phyloP scores from a whole-genome alignment of 345 rosid genomes.

The Brassica rapa region DNA sequence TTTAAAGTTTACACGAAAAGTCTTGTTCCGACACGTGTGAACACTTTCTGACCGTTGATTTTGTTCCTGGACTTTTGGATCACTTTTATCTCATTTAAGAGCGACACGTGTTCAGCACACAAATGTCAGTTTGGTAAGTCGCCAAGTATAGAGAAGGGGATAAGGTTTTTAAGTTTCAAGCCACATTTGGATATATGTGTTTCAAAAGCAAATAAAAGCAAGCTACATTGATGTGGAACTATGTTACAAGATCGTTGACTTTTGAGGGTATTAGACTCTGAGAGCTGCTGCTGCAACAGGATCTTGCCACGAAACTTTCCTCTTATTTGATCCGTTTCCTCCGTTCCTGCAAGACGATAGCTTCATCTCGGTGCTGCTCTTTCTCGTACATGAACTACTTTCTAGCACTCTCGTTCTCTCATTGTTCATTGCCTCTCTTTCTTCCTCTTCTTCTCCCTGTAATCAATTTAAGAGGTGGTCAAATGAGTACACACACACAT shows the following conservation, averaged over 20 bases:
- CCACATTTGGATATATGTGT: constrained; percentile 4
- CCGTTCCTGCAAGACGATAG: constrained; percentile 56
- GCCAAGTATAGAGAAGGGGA: constrained; percentile 17
- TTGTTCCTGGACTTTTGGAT: constrained; percentile 36
- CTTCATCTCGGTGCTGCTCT: constrained; percentile 42
- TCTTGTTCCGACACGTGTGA: constrained; percentile 25
- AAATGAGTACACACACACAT: not conserved
- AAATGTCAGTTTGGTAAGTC: not conserved
- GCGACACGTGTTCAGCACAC: constrained; percentile 18
- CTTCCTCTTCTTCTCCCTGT: constrained; percentile 75
- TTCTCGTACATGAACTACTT: constrained; percentile 25
- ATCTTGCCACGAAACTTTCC: constrained; percentile 97
- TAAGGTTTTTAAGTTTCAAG: not conserved
- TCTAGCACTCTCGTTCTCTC: constrained; percentile 52
- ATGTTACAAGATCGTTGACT: not conserved
- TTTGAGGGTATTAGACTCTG: constrained; percentile 48
- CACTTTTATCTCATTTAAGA: not conserved
- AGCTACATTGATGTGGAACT: constrained; percentile 5
- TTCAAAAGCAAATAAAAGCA: constrained; percentile 21
- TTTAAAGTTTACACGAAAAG: constrained; percentile 3
- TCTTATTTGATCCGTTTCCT: constrained; percentile 65
- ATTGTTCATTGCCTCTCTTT: constrained; percentile 1
- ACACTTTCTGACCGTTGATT: constrained; percentile 4
- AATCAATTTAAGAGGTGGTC: constrained; percentile 9
- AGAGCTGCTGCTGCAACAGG: constrained; percentile 58